Conservation (phyloP, 116 monocot species). For the Zostera marina region DNA sequence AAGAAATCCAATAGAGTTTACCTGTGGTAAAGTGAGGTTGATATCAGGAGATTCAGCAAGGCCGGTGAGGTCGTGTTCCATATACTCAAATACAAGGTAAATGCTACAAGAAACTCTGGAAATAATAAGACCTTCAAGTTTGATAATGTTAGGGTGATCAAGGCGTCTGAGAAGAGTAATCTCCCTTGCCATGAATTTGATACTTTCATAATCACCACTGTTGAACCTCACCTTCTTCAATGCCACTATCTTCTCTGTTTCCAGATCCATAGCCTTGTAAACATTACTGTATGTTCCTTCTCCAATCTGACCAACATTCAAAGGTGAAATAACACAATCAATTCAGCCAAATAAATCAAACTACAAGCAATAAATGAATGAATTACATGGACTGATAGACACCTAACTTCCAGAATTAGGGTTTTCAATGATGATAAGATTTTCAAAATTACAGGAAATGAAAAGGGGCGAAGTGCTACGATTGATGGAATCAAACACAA, state of each 20-base stretch:
- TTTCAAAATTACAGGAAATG: background rate
- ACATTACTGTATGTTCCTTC: constrained; percentile 91
- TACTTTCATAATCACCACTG: constrained; percentile 48
- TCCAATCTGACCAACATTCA: constrained; percentile 33
- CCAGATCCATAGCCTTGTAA: constrained; percentile 69
- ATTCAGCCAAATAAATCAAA: background rate
- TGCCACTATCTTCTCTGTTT: constrained; percentile 35
- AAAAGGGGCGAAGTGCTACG: background rate
- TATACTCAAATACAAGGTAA: constrained; percentile 79
- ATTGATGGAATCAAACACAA: background rate
- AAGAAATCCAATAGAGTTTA: constrained; percentile 1
- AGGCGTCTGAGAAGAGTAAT: constrained; percentile 45
- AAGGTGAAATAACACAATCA: background rate
- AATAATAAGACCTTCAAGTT: constrained; percentile 47
- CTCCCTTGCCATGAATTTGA: constrained; percentile 81
- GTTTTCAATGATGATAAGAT: background rate
- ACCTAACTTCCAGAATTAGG: background rate
- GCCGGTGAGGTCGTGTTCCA: constrained; percentile 73
- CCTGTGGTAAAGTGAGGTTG: constrained; percentile 42
- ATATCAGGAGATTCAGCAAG: constrained; percentile 28
- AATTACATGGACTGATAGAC: too few species aligned
- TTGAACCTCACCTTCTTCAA: constrained; percentile 83
- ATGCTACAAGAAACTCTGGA: constrained; percentile 61
- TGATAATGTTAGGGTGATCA: constrained; percentile 62
- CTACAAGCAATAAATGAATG: background rate